A percentile compares a stretch with the other conserved stretches of the same genome.
Evolutionary conservation across 805 yeast species (phyloP).

Genomic region (Ogataea populi-albae): DNA sequence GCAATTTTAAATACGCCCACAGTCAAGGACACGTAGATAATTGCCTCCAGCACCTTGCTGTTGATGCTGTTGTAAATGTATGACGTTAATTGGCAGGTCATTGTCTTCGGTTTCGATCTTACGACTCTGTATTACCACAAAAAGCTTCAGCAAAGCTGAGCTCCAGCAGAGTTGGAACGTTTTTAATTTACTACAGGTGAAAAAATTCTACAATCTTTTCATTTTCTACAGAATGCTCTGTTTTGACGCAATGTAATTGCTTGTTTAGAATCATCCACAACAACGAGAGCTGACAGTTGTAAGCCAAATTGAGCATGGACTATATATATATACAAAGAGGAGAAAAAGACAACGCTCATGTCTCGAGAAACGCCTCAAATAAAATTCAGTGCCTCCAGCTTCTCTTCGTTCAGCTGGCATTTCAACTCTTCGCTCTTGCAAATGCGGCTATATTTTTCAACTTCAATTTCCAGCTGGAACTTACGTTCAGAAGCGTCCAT

Average conservation of each 20-base stretch:
- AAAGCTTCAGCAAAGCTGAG: no score
- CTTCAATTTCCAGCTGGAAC: slow-evolving; percentile 28
- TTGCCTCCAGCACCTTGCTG: slow-evolving; percentile 5
- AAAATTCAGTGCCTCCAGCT: slow-evolving; percentile 48
- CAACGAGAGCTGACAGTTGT: no score
- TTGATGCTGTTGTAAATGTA: slow-evolving; percentile 1
- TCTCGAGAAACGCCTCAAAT: slow-evolving; percentile 19
- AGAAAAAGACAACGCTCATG: slow-evolving; percentile 3
- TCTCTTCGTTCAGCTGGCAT: slow-evolving; percentile 37
- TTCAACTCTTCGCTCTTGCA: slow-evolving; percentile 26
- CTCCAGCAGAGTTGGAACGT: no score
- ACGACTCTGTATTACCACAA: no score
- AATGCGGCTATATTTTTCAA: slow-evolving; percentile 24
- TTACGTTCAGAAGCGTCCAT: slow-evolving; percentile 15
- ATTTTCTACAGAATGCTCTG: no score
- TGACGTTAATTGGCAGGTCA: neutral
- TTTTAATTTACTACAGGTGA: no score
- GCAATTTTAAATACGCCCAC: slow-evolving; percentile 65
- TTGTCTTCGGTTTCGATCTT: no score
- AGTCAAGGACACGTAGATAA: slow-evolving; percentile 43
- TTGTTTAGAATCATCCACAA: no score
- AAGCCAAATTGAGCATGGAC: neutral
- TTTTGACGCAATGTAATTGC: no score
- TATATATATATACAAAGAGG: slow-evolving; percentile 4
- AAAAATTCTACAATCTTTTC: no score